Evolutionary conservation across 805 yeast species (phyloP).

Genomic region (Sugiyamaella qingdaonensis): DNA sequence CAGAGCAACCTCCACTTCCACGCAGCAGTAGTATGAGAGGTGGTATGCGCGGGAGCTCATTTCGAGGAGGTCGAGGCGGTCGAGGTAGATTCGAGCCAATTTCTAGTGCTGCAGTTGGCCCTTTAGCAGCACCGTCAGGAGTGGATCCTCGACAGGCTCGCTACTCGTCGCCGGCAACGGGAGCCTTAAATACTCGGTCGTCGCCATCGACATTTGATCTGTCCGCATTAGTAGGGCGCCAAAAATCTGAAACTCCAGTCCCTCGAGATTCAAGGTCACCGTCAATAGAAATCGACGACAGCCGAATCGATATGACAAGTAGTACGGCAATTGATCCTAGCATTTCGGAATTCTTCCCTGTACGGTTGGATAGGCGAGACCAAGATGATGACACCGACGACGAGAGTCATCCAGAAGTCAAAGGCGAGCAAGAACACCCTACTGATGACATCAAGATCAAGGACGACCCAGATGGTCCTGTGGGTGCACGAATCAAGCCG

Average conservation of each 20-base stretch:
- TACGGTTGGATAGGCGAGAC: constrained; percentile 22
- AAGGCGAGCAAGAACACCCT: constrained; percentile 8
- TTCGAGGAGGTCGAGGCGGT: constrained; percentile 15
- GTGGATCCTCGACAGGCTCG: constrained; percentile 17
- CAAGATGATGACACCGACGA: constrained; percentile 11
- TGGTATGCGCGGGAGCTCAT: constrained; percentile 6
- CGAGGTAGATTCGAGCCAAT: constrained; percentile 24
- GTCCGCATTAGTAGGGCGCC: constrained; percentile 10
- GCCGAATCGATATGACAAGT: constrained; percentile 22
- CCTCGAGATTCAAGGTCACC: constrained; percentile 12
- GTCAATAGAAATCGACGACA: constrained; percentile 14
- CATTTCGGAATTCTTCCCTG: constrained; percentile 24
- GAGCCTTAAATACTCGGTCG: neutral
- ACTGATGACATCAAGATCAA: constrained; percentile 6
- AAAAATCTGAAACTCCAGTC: constrained; percentile 22
- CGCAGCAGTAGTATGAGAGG: constrained; percentile 15
- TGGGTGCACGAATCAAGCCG: neutral
- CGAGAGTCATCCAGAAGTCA: neutral
- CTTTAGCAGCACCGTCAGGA: constrained; percentile 33
- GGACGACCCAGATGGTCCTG: constrained; percentile 5
- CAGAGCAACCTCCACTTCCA: constrained; percentile 10
- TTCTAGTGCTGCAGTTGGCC: constrained; percentile 32
- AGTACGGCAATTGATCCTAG: constrained; percentile 13
- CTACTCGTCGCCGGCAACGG: constrained; percentile 5
- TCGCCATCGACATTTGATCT: constrained; percentile 1